Base-by-base conservation (phyloP, 805 yeast genomes). In the Saccharomycopsis sp. region DNA sequence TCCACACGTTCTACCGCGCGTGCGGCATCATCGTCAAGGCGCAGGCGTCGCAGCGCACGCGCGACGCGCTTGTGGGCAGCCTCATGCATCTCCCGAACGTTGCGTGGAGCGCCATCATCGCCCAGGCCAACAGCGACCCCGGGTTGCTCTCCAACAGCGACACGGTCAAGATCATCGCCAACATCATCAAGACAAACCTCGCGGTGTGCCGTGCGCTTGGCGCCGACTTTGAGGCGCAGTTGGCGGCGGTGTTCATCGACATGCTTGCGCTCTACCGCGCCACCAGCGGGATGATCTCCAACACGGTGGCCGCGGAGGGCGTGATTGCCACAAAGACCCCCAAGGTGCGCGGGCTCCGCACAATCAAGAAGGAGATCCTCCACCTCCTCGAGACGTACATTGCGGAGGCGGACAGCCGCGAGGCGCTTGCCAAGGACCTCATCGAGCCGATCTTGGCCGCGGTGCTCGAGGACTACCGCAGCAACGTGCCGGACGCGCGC, bases 1-100 rank as follows among this genome's bases (percentile, higher is more conserved):
- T 94, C 24, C 99, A 94, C 71, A 91, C 97, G 1, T 94, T 94
- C 69, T 94, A 94, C 71, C 97, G 89, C 74, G 98, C 99, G 0
- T 92, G 98, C 76, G 97, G 97, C 65, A 83, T 87, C 60, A 92
- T 94, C 57, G 82, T 94, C 41, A 82, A 91, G 55, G 97, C 97
- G 12, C 97, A 92, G 71, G 82, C 85, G 44, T 79, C 84, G 51
- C 76, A 78, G 62, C 82, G 80, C 12, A 78, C 80, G 44, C 84
- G 94, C 71, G 90, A 88, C 60, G 80, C 84, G 60, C 76, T 91
- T 56, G 77, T 91, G 56, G 70, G 77, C 54, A 91, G 89, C 56
- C 77, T 94, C 65, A 94, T 94, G 99, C 79, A 81, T 53, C 74
- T 91, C 62, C 99, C 99, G 50, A 94, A 94, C 71, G 79, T 84